Base-by-base conservation (phyloP, 1,139 yeast genomes). In the Debaryomyces robertsiae region DNA sequence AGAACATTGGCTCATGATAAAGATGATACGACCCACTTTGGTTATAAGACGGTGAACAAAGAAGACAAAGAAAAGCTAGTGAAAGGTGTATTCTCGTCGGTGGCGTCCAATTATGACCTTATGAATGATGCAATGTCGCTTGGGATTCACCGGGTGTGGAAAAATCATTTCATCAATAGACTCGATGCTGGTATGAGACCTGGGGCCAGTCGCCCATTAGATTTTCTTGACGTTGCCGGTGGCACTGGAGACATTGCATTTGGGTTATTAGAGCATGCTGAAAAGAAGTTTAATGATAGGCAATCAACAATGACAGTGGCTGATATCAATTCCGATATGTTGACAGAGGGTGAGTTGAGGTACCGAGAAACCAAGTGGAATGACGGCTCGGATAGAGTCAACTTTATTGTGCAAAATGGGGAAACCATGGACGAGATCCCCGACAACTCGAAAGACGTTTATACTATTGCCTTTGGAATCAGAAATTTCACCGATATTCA, bases 201-300 rank as follows among this genome's bases (percentile, higher is more conserved):
- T 3, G 95, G 93, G 32, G 81, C 90, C 7, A 59, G 58, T 31
- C 77, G 81, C 50, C 96, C 96, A 1, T 72, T 93, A 57, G 81
- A 83, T 47, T 91, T 93, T 57, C 74, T 93, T 48, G 99, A 93
- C 65, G 98, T 94, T 41, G 99, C 98, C 28, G 99, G 98, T 44
- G 99, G 99, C 24, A 90, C 98, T 11, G 99, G 98, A 35, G 99
- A 93, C 60, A 91, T 93, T 65, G 98, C 98, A 1, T 90, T 90
- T 67, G 94, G 98, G 5, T 76, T 94, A 47, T 71, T 93, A 48
- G 96, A 91, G 54, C 96, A 93, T 60, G 98, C 98, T 9, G 83
- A 86, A 49, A 67, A 74, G 37, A 81, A 82, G 49, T 89, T 81
- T 60, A 84, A 86, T 40, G 99, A 93, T 65, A 74, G 68, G 36